These are phyloP conservation scores for Cicer pinnatifidum DNA, from an alignment of 306 rosid species.

Conservation along the genomic window DNA sequence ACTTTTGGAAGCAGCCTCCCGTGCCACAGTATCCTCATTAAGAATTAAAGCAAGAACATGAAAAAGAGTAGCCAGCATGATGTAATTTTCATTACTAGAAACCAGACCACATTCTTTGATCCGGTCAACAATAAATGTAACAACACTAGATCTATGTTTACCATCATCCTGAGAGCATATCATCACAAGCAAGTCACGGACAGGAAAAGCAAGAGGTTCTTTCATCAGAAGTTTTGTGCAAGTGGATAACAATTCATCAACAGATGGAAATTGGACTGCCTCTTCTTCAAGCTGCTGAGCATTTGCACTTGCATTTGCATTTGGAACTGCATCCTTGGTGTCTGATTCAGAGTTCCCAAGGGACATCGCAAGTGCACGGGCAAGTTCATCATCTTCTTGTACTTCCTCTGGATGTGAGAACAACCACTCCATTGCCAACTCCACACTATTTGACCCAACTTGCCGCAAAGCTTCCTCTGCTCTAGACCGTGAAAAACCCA, in stretches of 20 bases:
- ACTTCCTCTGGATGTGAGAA: constrained; percentile 91
- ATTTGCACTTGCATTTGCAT: constrained; percentile 57
- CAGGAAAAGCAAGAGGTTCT: constrained; percentile 89
- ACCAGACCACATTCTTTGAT: constrained; percentile 72
- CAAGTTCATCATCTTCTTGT: constrained; percentile 97
- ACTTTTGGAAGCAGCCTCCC: constrained; percentile 80
- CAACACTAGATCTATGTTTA: constrained; percentile 65
- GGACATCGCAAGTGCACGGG: constrained; percentile 99
- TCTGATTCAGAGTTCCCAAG: constrained; percentile 89
- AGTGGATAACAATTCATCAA: constrained; percentile 83
- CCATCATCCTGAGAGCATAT: constrained; percentile 91
- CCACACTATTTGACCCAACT: constrained; percentile 96
- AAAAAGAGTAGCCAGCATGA: constrained; percentile 79
- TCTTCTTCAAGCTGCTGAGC: constrained; percentile 79
- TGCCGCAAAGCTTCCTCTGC: constrained; percentile 97
- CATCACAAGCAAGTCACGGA: constrained; percentile 87
- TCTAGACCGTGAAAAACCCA: constrained; percentile 95
- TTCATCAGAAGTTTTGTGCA: constrained; percentile 84
- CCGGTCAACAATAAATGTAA: constrained; percentile 74
- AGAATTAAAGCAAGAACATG: constrained; percentile 93
- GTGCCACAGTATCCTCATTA: constrained; percentile 81
- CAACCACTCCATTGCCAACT: constrained; percentile 98
- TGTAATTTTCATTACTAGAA: constrained; percentile 57
- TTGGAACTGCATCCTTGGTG: constrained; percentile 64
- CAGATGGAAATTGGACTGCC: constrained; percentile 80